Base-by-base conservation (phyloP, 2,329 filamentous ascomycete genomes). In the Alternaria tenuissima region DNA sequence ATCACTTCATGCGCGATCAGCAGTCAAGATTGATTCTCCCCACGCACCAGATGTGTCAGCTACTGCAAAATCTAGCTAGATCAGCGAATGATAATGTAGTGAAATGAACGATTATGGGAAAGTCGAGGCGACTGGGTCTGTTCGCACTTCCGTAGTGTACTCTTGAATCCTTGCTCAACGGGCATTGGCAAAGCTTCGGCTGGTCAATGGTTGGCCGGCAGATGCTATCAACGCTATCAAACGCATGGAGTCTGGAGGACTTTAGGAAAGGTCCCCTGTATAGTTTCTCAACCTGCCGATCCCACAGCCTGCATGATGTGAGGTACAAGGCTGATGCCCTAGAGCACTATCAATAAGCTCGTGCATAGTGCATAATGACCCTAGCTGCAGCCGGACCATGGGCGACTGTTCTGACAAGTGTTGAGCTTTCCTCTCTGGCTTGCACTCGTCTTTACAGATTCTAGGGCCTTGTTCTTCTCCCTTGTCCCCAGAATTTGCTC, bases 1-100 rank as follows among this genome's bases (percentile, higher is more conserved):
- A 52, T 22, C 22, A 24, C n/a, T 57, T 18, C 14, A 22, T 57
- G 41, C 20, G 32, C 55, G 38, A 58, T 53, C 41, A 58, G 32
- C 48, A 46, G 7, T 9, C 42, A 30, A n/a, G 7, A 16, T 24
- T 22, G 9, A 30, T 44, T 34, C 28, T 14, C 46, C 3, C 28
- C 20, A 11, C 5, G 8, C 16, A 20, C 24, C 41, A 49, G 22
- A 5, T 4, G 14, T 49, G 46, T 26, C 20, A 49, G 20, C 46
- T 49, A 49, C 22, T 36, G 46, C 46, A 18, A 26, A 11, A 24
- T 18, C 20, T n/a, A 11, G 8, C 46, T n/a, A 38, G 11, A 24
- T 7, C 24, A 26, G 20, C 30, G 30, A 26, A 38, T 49, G 30
- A 26, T 36, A 36, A 14, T 49, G 30, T 49, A 5, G 46, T 49